These are phyloP conservation scores for Chamaecyparis obtusa DNA, from an alignment of 75 land plant genomes.

Conservation along the genomic window DNA sequence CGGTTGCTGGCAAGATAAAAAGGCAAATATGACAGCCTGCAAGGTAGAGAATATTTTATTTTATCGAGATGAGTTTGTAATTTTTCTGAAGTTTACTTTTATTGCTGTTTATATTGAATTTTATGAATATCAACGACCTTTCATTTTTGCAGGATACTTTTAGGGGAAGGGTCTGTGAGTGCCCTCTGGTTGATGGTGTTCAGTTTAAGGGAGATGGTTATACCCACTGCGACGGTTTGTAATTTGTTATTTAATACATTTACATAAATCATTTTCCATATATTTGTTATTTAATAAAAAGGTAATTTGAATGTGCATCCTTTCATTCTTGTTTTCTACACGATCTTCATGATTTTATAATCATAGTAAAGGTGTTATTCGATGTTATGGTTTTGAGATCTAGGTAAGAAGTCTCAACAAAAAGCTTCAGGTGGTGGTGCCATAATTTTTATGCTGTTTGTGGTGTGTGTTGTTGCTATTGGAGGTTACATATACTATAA, in stretches of 20 bases:
- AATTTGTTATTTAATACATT: no score
- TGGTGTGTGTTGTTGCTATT: conserved; percentile 44
- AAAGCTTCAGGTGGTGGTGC: conserved; percentile 51
- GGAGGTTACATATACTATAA: conserved; percentile 87
- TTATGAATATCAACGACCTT: background rate
- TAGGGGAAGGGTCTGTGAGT: conserved; percentile 90
- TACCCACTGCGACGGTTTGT: conserved; percentile 69
- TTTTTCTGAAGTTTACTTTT: background rate
- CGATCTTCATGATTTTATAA: background rate
- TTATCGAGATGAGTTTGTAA: background rate
- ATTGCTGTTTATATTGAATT: background rate
- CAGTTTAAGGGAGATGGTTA: conserved; percentile 95
- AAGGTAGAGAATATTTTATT: conserved; percentile 51
- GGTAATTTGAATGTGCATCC: background rate
- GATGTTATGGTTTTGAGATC: background rate
- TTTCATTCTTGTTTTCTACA: background rate
- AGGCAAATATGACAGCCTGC: conserved; percentile 86
- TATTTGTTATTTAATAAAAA: background rate
- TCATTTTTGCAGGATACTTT: conserved; percentile 76
- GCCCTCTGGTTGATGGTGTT: conserved; percentile 86
- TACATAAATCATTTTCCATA: background rate
- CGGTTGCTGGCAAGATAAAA: conserved; percentile 91
- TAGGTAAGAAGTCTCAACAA: conserved; percentile 56
- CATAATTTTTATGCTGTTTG: conserved; percentile 51
- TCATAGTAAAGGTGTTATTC: background rate